These are phyloP conservation scores for Camelina laxa DNA, from an alignment of 345 rosid genomes.

Conservation along the genomic window DNA sequence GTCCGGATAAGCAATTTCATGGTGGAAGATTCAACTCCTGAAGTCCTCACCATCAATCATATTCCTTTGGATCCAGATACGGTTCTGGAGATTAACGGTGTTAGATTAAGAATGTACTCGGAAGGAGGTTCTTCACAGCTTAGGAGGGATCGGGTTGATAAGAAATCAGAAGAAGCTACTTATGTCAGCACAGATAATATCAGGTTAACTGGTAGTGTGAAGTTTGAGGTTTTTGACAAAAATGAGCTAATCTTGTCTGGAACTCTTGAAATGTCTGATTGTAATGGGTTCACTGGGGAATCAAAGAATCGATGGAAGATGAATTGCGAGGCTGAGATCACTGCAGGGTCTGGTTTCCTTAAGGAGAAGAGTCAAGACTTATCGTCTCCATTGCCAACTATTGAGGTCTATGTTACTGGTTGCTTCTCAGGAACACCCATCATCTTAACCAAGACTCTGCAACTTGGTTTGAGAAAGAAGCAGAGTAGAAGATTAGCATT, in stretches of 20 bases:
- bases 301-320: constrained; percentile 64
- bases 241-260: constrained; percentile 71
- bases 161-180: constrained; percentile 75
- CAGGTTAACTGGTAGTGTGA: constrained; percentile 69
- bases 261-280: constrained; percentile 55
- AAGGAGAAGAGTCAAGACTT: constrained; percentile 65
- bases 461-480: constrained; percentile 66
- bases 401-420: constrained; percentile 90
- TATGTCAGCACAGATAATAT: constrained; percentile 82
- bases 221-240: constrained; percentile 73
- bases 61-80: constrained; percentile 73
- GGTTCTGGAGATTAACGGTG: constrained; percentile 78
- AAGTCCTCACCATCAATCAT: constrained; percentile 67
- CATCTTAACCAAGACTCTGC: constrained; percentile 77
- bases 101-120: constrained; percentile 56
- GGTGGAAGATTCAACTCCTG: constrained; percentile 70
- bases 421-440: constrained; percentile 76
- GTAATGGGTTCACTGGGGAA: constrained; percentile 55
- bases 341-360: constrained; percentile 55
- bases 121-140: constrained; percentile 68
- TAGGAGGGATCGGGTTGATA: constrained; percentile 82
- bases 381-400: constrained; percentile 50
- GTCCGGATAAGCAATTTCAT: constrained; percentile 68
- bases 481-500: constrained; percentile 60
- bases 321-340: constrained; percentile 64